These are phyloP conservation scores for Penicillium concentricum DNA, from an alignment of 2,329 filamentous ascomycete species.

Conservation along the genomic window DNA sequence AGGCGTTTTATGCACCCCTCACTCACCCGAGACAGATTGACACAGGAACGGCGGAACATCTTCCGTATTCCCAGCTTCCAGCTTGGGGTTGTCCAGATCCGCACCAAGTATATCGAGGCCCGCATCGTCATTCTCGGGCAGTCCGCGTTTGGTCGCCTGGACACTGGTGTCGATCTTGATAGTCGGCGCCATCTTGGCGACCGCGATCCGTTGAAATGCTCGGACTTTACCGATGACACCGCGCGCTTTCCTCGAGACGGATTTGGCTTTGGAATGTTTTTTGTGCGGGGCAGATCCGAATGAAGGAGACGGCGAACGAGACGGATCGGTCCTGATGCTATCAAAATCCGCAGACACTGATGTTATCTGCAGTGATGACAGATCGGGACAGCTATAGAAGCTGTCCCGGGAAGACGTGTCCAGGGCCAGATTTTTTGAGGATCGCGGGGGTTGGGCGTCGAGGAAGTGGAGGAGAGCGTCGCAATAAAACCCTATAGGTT, in stretches of 20 bases:
- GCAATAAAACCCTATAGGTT: slow-evolving; percentile 18
- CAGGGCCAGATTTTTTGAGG: slow-evolving; percentile 42
- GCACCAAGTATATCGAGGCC: slow-evolving; percentile 26
- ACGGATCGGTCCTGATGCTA: slow-evolving; percentile 29
- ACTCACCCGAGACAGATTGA: slow-evolving; percentile 40
- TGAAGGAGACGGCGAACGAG: slow-evolving; percentile 33
- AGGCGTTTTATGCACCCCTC: slow-evolving; percentile 16
- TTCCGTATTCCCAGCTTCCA: slow-evolving; percentile 32
- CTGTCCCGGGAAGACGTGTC: slow-evolving; percentile 40
- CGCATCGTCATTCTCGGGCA: slow-evolving; percentile 37
- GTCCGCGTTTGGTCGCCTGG: slow-evolving; percentile 39
- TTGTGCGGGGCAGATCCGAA: slow-evolving; percentile 30
- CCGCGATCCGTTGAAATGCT: slow-evolving; percentile 40
- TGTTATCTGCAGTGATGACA: slow-evolving; percentile 39
- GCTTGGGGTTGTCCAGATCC: slow-evolving; percentile 29
- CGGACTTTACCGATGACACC: slow-evolving; percentile 43
- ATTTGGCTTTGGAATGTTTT: slow-evolving; percentile 34
- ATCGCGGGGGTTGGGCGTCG: slow-evolving; percentile 26
- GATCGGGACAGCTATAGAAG: slow-evolving; percentile 46
- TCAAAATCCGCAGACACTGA: slow-evolving; percentile 24
- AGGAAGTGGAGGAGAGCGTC: slow-evolving; percentile 14
- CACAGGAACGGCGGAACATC: slow-evolving; percentile 40
- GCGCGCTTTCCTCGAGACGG: slow-evolving; percentile 40
- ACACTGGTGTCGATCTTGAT: slow-evolving; percentile 43
- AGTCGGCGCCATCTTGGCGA: slow-evolving; percentile 42